These are phyloP conservation scores for Agapanthus africanus DNA, from an alignment of 106 monocot species.

Conservation along the genomic window DNA sequence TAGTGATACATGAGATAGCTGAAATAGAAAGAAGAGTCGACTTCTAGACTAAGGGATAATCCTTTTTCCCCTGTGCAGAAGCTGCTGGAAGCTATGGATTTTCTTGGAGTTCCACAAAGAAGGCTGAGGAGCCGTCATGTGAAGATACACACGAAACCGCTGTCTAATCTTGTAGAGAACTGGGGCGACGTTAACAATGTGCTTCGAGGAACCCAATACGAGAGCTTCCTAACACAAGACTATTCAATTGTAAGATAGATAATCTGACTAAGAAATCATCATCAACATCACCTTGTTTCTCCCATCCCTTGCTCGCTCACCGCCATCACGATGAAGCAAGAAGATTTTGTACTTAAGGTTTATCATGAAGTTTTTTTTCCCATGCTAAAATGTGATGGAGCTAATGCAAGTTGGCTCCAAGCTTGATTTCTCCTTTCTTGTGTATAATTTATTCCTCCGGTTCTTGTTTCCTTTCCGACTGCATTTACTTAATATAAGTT, in stretches of 20 bases:
- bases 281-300: not conserved
- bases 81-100: constrained; percentile 39
- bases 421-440: no score
- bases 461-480: no score
- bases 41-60: not conserved
- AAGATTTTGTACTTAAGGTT: not conserved
- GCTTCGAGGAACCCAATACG: constrained; percentile 17
- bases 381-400: not conserved
- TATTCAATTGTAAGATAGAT: not conserved
- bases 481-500: no score
- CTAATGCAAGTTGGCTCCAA: not conserved
- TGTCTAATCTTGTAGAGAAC: constrained; percentile 12
- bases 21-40: no score
- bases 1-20: no score
- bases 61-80: constrained; percentile 20
- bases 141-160: constrained; percentile 14
- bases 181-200: constrained; percentile 7
- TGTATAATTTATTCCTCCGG: no score
- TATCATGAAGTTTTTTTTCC: not conserved
- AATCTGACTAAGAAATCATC: no score
- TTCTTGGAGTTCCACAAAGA: constrained; percentile 34
- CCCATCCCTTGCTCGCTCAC: not conserved
- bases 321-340: not conserved
- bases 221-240: constrained; percentile 11
- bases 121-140: constrained; percentile 18